Evolutionary conservation across 2,329 filamentous ascomycete genomes (phyloP).

Genomic region (Diaporthe destruens): DNA sequence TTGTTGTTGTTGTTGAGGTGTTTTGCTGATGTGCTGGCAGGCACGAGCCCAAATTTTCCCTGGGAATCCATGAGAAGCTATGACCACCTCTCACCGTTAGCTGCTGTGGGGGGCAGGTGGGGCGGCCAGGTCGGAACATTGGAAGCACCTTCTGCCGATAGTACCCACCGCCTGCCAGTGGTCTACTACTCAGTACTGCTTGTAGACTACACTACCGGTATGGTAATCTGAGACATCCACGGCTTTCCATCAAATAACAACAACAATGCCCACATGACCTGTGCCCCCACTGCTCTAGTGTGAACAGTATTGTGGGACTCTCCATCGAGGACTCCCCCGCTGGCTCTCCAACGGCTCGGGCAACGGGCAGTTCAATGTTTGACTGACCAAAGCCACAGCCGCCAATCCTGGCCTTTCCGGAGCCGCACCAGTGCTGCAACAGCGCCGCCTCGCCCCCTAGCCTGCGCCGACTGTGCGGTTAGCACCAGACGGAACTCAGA

Average conservation of each 20-base stretch:
- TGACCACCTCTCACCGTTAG: slow-evolving; percentile 13
- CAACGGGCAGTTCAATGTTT: not conserved
- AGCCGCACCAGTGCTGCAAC: slow-evolving; percentile 15
- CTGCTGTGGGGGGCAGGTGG: not conserved
- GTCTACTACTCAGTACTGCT: too few species aligned
- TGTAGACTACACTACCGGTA: too few species aligned
- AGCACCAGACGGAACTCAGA: too few species aligned
- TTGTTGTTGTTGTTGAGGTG: slow-evolving; percentile 12
- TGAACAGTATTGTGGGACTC: too few species aligned
- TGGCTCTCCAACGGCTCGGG: not conserved
- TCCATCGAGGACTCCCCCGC: too few species aligned
- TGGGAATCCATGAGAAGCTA: slow-evolving; percentile 19
- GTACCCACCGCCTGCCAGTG: slow-evolving; percentile 13
- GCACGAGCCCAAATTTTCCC: slow-evolving; percentile 25
- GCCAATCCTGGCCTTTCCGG: not conserved
- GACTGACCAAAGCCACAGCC: not conserved
- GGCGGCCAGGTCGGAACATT: slow-evolving; percentile 21
- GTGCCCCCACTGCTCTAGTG: too few species aligned
- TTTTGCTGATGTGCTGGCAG: slow-evolving; percentile 11
- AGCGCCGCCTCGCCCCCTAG: not conserved
- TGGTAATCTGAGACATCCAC: not conserved
- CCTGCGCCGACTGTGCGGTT: too few species aligned
- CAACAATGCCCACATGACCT: too few species aligned
- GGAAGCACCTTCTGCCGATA: slow-evolving; percentile 27
- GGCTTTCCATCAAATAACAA: too few species aligned